Base-by-base conservation (phyloP, 1,139 yeast species). In the Debaryomyces nepalensis region DNA sequence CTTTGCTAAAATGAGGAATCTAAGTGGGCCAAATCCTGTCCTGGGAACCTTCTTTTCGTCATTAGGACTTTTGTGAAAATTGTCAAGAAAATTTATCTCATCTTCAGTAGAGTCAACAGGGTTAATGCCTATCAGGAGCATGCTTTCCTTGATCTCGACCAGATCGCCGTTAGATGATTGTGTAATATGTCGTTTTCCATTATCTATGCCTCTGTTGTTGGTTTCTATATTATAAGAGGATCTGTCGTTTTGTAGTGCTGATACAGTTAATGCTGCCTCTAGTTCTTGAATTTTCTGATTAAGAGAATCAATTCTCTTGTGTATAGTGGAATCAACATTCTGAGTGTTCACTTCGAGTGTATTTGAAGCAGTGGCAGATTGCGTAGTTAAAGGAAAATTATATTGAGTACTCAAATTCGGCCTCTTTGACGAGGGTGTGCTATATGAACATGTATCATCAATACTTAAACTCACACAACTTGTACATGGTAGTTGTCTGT, bases 401-500 rank as follows among this genome's bases (percentile, higher is more conserved):
- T 20, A 14, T 7, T 21, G 7, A 20, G 11, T 26, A 4, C 14
- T 15, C 14, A 12, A 21, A 32, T 12, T 29, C 15, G 10, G 21
- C 10, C 9, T 23, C 14, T 12, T 32, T 7, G 24, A 11, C 3
- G 39, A 26, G 7, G 14, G 12, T 1, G 33, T 27, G n/a, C 24
- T 33, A 24, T 44, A 46, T 2, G 38, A 29, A 37, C 49, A 46
- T 5, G 42, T 32, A 4, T 29, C 15, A 29, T 30, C 47, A 20
- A 45, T 33, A 9, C 40, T 40, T 19, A 43, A 20, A 18, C 36
- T 43, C 10, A 41, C 29, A 32, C 50, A 47, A 18, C 39, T 36
- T 10, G 49, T 35, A 22, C 50, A 47, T 9, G 47, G 49, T 6
- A 32, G 21, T 6, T 38, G 41, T 30, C 41, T 36, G 26, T 45